These are phyloP conservation scores for Hemileccinum impolitum DNA, from an alignment of 768 basidiomycete species.

Conservation along the genomic window DNA sequence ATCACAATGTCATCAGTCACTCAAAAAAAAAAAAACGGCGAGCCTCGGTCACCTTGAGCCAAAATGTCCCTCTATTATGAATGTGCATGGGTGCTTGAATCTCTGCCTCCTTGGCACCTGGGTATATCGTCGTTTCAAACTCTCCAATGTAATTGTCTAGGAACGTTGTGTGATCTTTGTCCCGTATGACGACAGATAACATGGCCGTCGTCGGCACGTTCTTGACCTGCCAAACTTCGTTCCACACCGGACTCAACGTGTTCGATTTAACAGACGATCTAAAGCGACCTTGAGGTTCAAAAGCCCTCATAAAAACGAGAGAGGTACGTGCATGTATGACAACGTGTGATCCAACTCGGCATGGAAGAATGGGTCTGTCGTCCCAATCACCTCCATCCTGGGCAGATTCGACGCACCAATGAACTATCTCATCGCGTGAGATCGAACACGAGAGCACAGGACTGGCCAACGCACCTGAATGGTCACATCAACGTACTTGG, in stretches of 20 bases:
- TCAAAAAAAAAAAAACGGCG: neutral
- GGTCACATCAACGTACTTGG: slow-evolving; percentile 53
- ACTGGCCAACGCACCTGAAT: slow-evolving; percentile 43
- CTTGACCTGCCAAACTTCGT: slow-evolving; percentile 69
- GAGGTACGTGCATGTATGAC: slow-evolving; percentile 55
- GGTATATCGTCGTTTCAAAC: slow-evolving; percentile 48
- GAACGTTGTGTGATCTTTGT: slow-evolving; percentile 59
- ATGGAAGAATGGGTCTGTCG: slow-evolving; percentile 69
- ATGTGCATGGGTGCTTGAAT: slow-evolving; percentile 53
- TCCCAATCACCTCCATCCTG: slow-evolving; percentile 62
- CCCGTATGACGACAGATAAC: slow-evolving; percentile 58
- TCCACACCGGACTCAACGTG: slow-evolving; percentile 67
- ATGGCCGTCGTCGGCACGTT: slow-evolving; percentile 66
- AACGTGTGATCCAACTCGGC: slow-evolving; percentile 62
- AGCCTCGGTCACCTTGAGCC: slow-evolving; percentile 51
- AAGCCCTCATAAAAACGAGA: neutral
- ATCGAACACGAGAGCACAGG: neutral
- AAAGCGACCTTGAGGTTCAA: neutral
- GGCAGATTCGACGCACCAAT: slow-evolving; percentile 69
- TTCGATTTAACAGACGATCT: slow-evolving; percentile 65
- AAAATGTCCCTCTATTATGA: slow-evolving; percentile 57
- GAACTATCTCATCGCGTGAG: slow-evolving; percentile 41
- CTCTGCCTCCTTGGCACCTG: slow-evolving; percentile 62
- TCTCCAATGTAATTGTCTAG: slow-evolving; percentile 65
- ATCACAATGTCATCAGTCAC: slow-evolving; percentile 1